phyloP scores from a whole-genome alignment of 768 basidiomycete species.

The Kwoniella sp. region DNA sequence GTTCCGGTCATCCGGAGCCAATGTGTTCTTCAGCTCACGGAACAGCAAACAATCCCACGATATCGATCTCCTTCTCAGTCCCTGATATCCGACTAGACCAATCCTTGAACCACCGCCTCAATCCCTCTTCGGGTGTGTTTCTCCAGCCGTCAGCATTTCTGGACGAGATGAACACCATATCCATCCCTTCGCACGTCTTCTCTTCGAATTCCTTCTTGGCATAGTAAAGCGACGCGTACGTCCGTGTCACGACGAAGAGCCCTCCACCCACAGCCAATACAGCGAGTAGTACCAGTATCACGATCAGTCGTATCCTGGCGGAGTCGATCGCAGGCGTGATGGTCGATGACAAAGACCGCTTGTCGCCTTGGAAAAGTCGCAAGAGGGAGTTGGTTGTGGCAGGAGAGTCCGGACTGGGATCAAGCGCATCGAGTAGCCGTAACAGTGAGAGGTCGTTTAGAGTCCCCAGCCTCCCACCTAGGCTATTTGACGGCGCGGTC shows the following conservation, averaged over 20 bases:
- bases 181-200: slow-evolving; percentile 68
- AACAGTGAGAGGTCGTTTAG: slow-evolving; percentile 77
- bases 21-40: slow-evolving; percentile 60
- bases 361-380: slow-evolving; percentile 4
- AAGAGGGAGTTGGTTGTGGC: slow-evolving; percentile 54
- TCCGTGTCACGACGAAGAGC: slow-evolving; percentile 66
- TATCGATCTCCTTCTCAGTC: slow-evolving; percentile 62
- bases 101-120: slow-evolving; percentile 72
- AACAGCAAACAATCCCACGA: slow-evolving; percentile 73
- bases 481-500: slow-evolving; percentile 59
- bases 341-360: slow-evolving; percentile 46
- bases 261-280: slow-evolving; percentile 69
- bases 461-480: slow-evolving; percentile 67
- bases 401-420: slow-evolving; percentile 42
- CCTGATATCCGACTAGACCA: slow-evolving; percentile 59
- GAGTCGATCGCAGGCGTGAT: slow-evolving; percentile 47
- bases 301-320: slow-evolving; percentile 67
- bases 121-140: slow-evolving; percentile 71
- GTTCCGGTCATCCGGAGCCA: neutral
- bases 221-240: slow-evolving; percentile 65
- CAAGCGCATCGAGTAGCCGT: slow-evolving; percentile 68
- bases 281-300: slow-evolving; percentile 67
- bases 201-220: slow-evolving; percentile 67
- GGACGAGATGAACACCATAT: slow-evolving; percentile 75
- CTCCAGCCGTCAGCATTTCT: slow-evolving; percentile 67